Evolutionary conservation across 108 stramenopile species (phyloP).

Genomic region (Nannochloropsis gaditana): DNA sequence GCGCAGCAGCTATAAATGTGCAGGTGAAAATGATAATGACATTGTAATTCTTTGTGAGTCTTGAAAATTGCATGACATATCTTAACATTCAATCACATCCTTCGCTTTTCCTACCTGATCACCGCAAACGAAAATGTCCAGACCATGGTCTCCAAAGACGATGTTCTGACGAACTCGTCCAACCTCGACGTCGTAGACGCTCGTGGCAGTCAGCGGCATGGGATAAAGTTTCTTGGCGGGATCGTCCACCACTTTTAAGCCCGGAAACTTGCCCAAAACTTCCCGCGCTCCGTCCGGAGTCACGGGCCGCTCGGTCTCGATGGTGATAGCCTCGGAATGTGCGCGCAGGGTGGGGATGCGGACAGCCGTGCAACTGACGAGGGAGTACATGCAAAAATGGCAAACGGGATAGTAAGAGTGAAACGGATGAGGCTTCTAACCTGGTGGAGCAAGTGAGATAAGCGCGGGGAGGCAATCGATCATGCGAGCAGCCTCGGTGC

Average conservation of each 20-base stretch:
- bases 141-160: slow-evolving; percentile 55
- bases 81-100: not conserved
- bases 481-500: not conserved
- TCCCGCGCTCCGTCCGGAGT: slow-evolving; percentile 67
- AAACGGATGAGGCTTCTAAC: too few species aligned
- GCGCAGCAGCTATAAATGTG: slow-evolving; percentile 61
- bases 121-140: slow-evolving; percentile 94
- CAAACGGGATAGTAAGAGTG: slow-evolving; percentile 59
- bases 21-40: not conserved
- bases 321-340: slow-evolving; percentile 87
- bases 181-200: slow-evolving; percentile 89
- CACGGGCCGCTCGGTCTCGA: slow-evolving; percentile 78
- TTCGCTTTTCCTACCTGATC: slow-evolving; percentile 62
- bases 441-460: too few species aligned
- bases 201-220: slow-evolving; percentile 93
- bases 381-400: slow-evolving; percentile 58
- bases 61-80: not conserved
- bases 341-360: slow-evolving; percentile 96
- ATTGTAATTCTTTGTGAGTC: not conserved
- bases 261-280: slow-evolving; percentile 24
- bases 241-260: slow-evolving; percentile 52
- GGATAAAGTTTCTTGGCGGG: slow-evolving; percentile 62
- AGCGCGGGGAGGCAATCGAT: too few species aligned
- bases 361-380: slow-evolving; percentile 73
- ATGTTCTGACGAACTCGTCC: slow-evolving; percentile 44